These are phyloP conservation scores for Malbranchea zuffiana DNA, from an alignment of 2,329 filamentous ascomycete genomes.

Conservation along the genomic window DNA sequence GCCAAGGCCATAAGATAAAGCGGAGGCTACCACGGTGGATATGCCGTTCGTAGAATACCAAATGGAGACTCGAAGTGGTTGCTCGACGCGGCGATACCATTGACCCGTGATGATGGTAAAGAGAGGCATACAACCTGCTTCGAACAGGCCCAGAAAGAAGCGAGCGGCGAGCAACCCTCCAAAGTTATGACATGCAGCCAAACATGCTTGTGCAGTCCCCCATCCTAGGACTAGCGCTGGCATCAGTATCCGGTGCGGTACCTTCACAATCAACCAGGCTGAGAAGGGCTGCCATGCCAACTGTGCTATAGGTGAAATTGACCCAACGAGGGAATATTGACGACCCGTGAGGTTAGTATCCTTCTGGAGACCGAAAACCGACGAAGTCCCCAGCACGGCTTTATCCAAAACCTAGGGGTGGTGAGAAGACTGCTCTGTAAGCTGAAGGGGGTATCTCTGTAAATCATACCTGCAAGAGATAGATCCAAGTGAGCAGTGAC, in stretches of 20 bases:
- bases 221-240: conserved; percentile 39
- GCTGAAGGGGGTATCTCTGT: not conserved
- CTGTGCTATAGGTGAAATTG: conserved; percentile 49
- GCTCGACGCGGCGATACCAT: conserved; percentile 44
- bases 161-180: conserved; percentile 37
- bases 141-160: conserved; percentile 45
- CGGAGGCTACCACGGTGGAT: conserved; percentile 47
- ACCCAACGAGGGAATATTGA: conserved; percentile 48
- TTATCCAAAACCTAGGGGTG: conserved; percentile 43
- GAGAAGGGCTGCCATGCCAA: conserved; percentile 52
- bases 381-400: conserved; percentile 46
- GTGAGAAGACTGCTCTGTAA: not conserved
- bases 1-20: conserved; percentile 47
- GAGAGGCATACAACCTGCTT: conserved; percentile 40
- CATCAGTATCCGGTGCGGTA: conserved; percentile 51
- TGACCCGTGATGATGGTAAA: conserved; percentile 38
- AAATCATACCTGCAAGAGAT: conserved; percentile 31
- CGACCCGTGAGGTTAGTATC: conserved; percentile 43
- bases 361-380: conserved; percentile 44
- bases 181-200: conserved; percentile 40
- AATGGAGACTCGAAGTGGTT: conserved; percentile 51
- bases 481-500: conserved; percentile 35
- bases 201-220: conserved; percentile 39
- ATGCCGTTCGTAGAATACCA: conserved; percentile 56
- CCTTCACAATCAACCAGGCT: conserved; percentile 49